These are phyloP conservation scores for Solanum peruvianum DNA, from an alignment of 257 asterid genomes.

Conservation along the genomic window DNA sequence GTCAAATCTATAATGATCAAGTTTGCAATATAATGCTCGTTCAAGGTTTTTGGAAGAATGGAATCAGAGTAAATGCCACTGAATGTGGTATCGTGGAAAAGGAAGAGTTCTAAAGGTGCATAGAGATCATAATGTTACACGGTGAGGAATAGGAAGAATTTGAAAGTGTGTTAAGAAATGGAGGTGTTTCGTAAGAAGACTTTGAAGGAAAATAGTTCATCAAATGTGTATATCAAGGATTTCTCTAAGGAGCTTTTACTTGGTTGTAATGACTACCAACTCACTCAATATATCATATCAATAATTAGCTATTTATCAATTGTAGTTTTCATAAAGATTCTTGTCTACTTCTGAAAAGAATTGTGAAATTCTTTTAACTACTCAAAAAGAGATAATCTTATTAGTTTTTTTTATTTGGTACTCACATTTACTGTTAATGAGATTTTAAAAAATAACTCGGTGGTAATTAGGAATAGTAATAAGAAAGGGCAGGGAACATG, in stretches of 20 bases:
- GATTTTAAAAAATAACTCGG: too few species aligned
- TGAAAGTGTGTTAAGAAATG: conserved; percentile 7
- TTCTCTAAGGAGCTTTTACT: conserved; percentile 6
- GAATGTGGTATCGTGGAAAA: conserved; percentile 2
- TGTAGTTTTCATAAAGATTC: background rate
- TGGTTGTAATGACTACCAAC: background rate
- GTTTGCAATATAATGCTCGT: conserved; percentile 28
- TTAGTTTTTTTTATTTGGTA: too few species aligned
- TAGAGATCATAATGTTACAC: conserved; percentile 12
- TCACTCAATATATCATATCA: background rate
- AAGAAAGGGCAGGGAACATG: background rate
- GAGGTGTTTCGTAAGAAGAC: conserved; percentile 25
- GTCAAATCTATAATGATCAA: conserved; percentile 28
- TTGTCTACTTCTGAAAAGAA: too few species aligned
- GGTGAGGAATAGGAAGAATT: conserved; percentile 5
- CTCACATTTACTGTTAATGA: too few species aligned
- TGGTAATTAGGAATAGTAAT: background rate
- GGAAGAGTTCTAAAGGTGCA: conserved; percentile 22
- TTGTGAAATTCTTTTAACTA: background rate
- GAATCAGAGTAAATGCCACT: conserved; percentile 6
- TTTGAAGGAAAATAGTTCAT: conserved; percentile 11
- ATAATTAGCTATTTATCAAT: too few species aligned
- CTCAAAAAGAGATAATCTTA: too few species aligned
- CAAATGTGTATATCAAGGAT: conserved; percentile 11
- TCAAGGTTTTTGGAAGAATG: conserved; percentile 34